A percentile compares a stretch with the other conserved stretches of the same genome.
phyloP scores from a whole-genome alignment of 2,329 filamentous ascomycete species.

The Hyphodiscus sp. region DNA sequence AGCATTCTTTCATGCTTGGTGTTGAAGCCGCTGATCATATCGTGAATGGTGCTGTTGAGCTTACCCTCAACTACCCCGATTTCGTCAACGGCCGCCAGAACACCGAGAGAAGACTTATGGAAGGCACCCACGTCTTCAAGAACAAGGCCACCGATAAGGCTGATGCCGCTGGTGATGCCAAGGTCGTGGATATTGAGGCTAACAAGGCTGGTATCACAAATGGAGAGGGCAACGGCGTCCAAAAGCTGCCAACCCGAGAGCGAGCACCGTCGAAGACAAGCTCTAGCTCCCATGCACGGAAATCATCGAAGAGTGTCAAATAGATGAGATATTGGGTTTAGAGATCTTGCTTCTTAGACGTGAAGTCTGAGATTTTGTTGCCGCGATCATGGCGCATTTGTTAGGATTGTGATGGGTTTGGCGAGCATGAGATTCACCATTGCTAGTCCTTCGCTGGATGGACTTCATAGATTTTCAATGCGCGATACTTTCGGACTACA shows the following conservation, averaged over 20 bases:
- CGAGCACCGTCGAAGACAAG: slow-evolving; percentile 30
- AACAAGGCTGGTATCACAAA: slow-evolving; percentile 25
- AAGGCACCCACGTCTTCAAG: slow-evolving; percentile 29
- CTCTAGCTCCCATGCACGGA: slow-evolving; percentile 29
- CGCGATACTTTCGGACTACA: no score
- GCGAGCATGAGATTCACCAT: not conserved
- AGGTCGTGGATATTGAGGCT: slow-evolving; percentile 25
- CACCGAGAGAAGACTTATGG: slow-evolving; percentile 32
- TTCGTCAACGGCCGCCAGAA: slow-evolving; percentile 56
- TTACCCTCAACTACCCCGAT: slow-evolving; percentile 74
- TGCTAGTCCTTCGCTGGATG: not conserved
- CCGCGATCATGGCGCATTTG: not conserved
- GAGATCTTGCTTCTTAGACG: not conserved
- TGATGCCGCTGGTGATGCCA: slow-evolving; percentile 30
- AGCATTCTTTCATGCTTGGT: slow-evolving; percentile 69
- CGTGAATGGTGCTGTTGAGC: slow-evolving; percentile 64
- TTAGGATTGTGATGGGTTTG: not conserved
- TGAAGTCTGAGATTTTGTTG: not conserved
- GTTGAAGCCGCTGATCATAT: slow-evolving; percentile 70
- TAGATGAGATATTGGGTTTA: slow-evolving; percentile 12
- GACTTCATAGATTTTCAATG: not conserved
- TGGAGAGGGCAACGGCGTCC: slow-evolving; percentile 15
- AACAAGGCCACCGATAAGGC: slow-evolving; percentile 24
- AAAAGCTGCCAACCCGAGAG: slow-evolving; percentile 23
- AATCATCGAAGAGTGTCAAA: slow-evolving; percentile 32